phyloP scores from a whole-genome alignment of 495 filamentous ascomycete genomes.

The Penicillium atrosanguineum region DNA sequence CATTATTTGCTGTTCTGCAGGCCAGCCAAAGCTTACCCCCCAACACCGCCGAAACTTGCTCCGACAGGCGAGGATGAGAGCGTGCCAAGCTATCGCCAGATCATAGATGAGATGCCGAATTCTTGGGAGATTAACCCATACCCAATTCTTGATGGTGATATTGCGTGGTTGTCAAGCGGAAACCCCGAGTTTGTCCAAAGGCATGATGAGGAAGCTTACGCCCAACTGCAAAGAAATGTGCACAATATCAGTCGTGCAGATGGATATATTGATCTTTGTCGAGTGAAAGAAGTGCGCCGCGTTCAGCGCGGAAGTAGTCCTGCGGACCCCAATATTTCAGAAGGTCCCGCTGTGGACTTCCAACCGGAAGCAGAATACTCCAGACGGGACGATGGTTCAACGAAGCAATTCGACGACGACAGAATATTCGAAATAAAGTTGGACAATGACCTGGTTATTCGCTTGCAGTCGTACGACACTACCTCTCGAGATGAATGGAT shows the following conservation, averaged over 20 bases:
- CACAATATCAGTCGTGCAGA: conserved; percentile 60
- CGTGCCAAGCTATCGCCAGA: conserved; percentile 56
- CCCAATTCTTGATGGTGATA: conserved; percentile 49
- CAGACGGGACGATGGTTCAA: conserved; percentile 51
- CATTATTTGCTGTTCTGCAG: conserved; percentile 65
- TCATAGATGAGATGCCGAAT: conserved; percentile 56
- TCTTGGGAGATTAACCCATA: conserved; percentile 67
- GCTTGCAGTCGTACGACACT: conserved; percentile 63
- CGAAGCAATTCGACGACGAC: conserved; percentile 52
- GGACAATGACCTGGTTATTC: conserved; percentile 61
- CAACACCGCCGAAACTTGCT: conserved; percentile 59
- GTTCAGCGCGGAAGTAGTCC: conserved; percentile 49
- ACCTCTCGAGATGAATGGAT: conserved; percentile 64
- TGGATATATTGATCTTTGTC: conserved; percentile 64
- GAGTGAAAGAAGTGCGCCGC: conserved; percentile 55
- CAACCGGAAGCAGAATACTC: conserved; percentile 45
- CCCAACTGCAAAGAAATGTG: conserved; percentile 59
- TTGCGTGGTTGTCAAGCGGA: conserved; percentile 57
- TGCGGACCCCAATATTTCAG: conserved; percentile 48
- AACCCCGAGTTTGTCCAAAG: conserved; percentile 41
- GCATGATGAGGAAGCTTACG: conserved; percentile 60
- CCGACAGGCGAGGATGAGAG: conserved; percentile 30
- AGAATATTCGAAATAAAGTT: conserved; percentile 63
- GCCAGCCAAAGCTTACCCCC: conserved; percentile 63
- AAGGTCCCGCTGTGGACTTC: conserved; percentile 51